Evolutionary conservation across 164 flowering plant genomes (phyloP).

Genomic region (Dillenia suffruticosa): DNA sequence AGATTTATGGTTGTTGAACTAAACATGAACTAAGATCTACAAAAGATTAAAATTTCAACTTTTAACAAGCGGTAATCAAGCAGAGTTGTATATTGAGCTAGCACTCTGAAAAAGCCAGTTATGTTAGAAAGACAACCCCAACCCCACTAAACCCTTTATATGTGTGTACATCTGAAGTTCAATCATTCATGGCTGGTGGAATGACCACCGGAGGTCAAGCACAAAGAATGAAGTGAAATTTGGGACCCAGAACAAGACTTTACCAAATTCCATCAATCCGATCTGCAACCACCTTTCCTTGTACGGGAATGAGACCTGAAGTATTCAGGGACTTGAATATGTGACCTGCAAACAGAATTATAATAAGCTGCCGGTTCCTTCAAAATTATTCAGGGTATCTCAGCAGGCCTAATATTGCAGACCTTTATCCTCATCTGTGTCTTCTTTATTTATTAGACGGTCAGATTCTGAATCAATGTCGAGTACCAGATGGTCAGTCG

Average conservation of each 20-base stretch:
- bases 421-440: conserved; percentile 90
- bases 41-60: no score
- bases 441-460: conserved; percentile 48
- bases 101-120: no score
- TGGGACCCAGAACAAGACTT: neutral
- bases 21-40: no score
- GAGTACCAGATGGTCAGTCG: conserved; percentile 81
- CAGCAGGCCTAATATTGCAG: conserved; percentile 5
- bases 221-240: neutral
- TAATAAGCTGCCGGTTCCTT: neutral
- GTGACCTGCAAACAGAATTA: conserved; percentile 62
- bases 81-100: no score
- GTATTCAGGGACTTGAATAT: conserved; percentile 83
- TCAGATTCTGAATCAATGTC: conserved; percentile 65
- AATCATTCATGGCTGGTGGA: no score
- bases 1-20: no score
- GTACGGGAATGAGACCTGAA: conserved; percentile 80
- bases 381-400: neutral
- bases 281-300: conserved; percentile 84
- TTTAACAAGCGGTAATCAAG: no score
- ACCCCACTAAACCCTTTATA: no score
- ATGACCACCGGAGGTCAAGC: neutral
- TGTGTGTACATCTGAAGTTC: no score
- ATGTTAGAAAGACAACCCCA: no score
- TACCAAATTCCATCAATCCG: conserved; percentile 94